Evolutionary conservation across 768 basidiomycete species (phyloP).

Genomic region (Holtermanniella nyarrowii): DNA sequence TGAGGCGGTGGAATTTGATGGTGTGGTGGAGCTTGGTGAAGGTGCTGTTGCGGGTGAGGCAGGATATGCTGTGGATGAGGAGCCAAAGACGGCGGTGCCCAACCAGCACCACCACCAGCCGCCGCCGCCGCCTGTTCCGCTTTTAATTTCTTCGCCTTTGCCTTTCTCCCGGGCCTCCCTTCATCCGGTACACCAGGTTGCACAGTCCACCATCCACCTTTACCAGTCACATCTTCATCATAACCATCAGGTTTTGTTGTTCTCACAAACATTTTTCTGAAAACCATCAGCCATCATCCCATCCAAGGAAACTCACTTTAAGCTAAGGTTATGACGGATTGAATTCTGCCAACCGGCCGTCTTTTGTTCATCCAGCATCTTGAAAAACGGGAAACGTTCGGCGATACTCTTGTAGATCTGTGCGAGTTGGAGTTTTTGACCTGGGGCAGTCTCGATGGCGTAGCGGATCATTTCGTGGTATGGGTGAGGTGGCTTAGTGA

Average conservation of each 20-base stretch:
- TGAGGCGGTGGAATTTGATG: not conserved
- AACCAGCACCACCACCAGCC: not conserved
- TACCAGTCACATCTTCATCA: slow-evolving; percentile 34
- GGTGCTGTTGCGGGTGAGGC: not conserved
- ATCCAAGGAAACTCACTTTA: slow-evolving; percentile 26
- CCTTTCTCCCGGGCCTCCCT: slow-evolving; percentile 28
- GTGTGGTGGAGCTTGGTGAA: not conserved
- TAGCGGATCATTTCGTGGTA: slow-evolving; percentile 34
- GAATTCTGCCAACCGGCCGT: slow-evolving; percentile 41
- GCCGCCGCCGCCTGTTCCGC: not conserved
- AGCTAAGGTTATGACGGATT: slow-evolving; percentile 41
- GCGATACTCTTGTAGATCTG: slow-evolving; percentile 31
- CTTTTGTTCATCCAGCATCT: slow-evolving; percentile 30
- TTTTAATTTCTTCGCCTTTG: slow-evolving; percentile 16
- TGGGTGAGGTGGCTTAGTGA: slow-evolving; percentile 28
- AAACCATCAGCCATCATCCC: not conserved
- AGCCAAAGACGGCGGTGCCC: too few relatives aligned
- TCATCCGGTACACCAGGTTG: slow-evolving; percentile 32
- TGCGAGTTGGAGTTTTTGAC: slow-evolving; percentile 17
- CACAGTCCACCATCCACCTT: slow-evolving; percentile 41
- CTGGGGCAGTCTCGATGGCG: slow-evolving; percentile 28
- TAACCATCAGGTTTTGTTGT: slow-evolving; percentile 34
- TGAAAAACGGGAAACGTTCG: slow-evolving; percentile 34
- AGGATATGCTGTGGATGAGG: too few relatives aligned
- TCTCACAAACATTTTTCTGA: slow-evolving; percentile 35